Base-by-base conservation (phyloP, 768 basidiomycete species). In the Tephrocybe sp. region DNA sequence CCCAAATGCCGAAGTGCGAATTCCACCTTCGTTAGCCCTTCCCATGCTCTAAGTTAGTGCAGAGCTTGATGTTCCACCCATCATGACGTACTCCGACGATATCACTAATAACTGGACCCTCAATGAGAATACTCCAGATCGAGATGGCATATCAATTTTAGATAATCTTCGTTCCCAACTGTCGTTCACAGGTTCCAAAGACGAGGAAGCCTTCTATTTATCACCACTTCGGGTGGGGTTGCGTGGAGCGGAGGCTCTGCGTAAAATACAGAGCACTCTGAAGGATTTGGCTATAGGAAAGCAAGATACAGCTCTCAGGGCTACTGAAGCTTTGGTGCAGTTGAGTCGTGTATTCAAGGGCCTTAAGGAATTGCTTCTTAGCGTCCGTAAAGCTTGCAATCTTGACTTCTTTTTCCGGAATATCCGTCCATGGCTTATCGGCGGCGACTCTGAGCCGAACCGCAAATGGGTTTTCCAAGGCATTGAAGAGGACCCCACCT, bases 11-110 rank as follows among this genome's bases (percentile, higher is more conserved):
- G 72, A 77, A 5, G 74, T 89, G 32, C 64, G 71, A 26, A 85
- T 98, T 38, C 94, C 93, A 4, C 68, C 75, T 0, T 70, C 83
- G 0, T 67, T 98, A 46, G 77, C 89, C 5, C 65, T 92, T 4
- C 94, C 94, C 0, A 78, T 92, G 30, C 74, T 93, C 14, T 75
- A 82, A 49, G 77, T 92, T n/a, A 88, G 81, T 20, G 65, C 73
- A 0, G 70, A 85, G 39, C 81, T 97, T 8, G 84, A 87, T 49
- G 70, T 97, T 1, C 93, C 94, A 1, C 92, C 95, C 0, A 74
- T 96, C 33, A 75, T 93, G 52, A 97, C 93, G 2, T 97, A 92
- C 63, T 85, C 92, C 10, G 92, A 96, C 65, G 86, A 85, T 30
- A 92, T 97, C 5, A 77, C 97, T 20, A 96, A 92, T 70, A 95